Evolutionary conservation across 2,329 filamentous ascomycete genomes (phyloP).

Genomic region (Ophiostoma sp.): DNA sequence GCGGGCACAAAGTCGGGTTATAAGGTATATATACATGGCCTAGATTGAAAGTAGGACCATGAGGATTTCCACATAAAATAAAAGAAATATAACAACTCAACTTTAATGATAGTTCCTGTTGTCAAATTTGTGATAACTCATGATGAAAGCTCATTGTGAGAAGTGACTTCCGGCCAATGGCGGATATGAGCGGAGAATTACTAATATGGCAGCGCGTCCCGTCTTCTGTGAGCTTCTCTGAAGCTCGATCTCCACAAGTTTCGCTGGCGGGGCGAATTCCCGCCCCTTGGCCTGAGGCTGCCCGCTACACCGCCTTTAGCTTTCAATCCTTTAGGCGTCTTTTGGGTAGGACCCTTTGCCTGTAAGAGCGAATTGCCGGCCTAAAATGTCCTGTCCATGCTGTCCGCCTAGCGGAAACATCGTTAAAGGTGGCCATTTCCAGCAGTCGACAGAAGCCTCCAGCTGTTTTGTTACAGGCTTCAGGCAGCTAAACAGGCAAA

Average conservation of each 20-base stretch:
- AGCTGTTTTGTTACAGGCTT: not conserved
- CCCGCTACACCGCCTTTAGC: not conserved
- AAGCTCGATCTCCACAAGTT: conserved; percentile 9
- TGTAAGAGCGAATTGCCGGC: not conserved
- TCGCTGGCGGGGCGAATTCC: not conserved
- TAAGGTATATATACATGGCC: too few species aligned
- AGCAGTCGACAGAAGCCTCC: not conserved
- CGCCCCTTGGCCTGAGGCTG: not conserved
- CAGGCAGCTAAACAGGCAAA: not conserved
- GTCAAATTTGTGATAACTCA: too few species aligned
- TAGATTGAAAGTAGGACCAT: not conserved
- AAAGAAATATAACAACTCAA: not conserved
- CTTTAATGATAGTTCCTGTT: too few species aligned
- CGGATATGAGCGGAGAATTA: conserved; percentile 14
- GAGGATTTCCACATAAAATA: not conserved
- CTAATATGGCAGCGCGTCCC: conserved; percentile 7
- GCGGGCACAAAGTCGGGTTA: not conserved
- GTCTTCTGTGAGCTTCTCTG: conserved; percentile 27
- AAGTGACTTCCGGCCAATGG: not conserved
- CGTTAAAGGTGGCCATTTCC: not conserved
- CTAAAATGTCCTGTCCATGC: not conserved
- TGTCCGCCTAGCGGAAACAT: not conserved
- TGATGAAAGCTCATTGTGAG: too few species aligned
- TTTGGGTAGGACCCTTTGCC: not conserved
- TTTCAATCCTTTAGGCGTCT: not conserved